Conservation (phyloP, 768 basidiomycete genomes). For the Trametes sanguinea region DNA sequence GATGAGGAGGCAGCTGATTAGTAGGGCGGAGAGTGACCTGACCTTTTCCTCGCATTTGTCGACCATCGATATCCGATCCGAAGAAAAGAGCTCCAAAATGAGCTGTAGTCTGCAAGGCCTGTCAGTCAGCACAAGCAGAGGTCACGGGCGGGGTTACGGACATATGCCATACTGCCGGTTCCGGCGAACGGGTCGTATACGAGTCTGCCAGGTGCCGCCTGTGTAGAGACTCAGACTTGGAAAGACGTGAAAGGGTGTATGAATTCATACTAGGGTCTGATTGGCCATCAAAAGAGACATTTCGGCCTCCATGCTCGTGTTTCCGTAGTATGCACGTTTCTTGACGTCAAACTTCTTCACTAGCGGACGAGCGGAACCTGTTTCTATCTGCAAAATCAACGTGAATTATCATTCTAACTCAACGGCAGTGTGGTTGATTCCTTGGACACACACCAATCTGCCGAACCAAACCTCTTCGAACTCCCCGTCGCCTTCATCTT, state of each 20-base stretch:
- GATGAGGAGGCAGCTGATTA: not conserved
- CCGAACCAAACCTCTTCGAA: slow-evolving; percentile 80
- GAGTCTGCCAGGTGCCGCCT: slow-evolving; percentile 88
- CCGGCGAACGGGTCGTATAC: slow-evolving; percentile 97
- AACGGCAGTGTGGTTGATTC: not conserved
- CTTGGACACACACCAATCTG: slow-evolving; percentile 67
- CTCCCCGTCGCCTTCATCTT: slow-evolving; percentile 63
- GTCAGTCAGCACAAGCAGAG: not conserved
- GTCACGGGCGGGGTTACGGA: slow-evolving; percentile 35
- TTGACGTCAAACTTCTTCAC: slow-evolving; percentile 82
- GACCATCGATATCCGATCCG: slow-evolving; percentile 95
- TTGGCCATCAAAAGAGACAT: slow-evolving; percentile 96
- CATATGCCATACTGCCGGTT: slow-evolving; percentile 90
- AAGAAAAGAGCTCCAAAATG: slow-evolving; percentile 86
- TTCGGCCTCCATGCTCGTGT: slow-evolving; percentile 97
- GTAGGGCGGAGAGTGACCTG: slow-evolving; percentile 10
- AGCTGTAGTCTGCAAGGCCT: slow-evolving; percentile 63
- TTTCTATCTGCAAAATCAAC: slow-evolving; percentile 46
- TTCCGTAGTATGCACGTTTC: slow-evolving; percentile 87
- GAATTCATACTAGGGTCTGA: slow-evolving; percentile 73
- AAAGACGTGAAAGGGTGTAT: not conserved
- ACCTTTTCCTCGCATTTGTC: slow-evolving; percentile 97
- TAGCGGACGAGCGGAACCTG: slow-evolving; percentile 69
- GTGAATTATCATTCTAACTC: too few species aligned
- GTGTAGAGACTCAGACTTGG: not conserved